Base-by-base conservation (phyloP, 1,139 yeast species). In the Sugiyamaella neomexicana region DNA sequence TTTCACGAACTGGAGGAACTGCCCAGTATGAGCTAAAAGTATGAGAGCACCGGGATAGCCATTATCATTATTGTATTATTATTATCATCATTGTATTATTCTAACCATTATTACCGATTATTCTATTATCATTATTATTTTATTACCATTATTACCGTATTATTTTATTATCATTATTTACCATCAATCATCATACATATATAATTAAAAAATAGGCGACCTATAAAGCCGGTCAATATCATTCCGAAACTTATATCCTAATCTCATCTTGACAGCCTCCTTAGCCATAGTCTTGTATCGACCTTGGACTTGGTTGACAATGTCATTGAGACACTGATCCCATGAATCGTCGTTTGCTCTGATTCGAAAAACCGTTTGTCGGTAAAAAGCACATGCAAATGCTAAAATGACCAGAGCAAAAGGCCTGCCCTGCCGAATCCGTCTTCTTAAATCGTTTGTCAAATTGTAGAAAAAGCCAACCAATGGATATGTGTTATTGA, bases 371-470 rank as follows among this genome's bases (percentile, higher is more conserved):
- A 48, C 44, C 17, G 46, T 47, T 23, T 27, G 43, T 15, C 52
- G 37, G 34, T 17, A 37, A 13, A 42, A 36, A 3, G 45, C 46
- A 25, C 55, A 17, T 17, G 47, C 25, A 17, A 52, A 40, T 9
- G 45, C 52, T 9, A 47, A 46, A 12, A 53, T 47, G n/a, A 53
- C 47, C 13, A 53, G 36, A 5, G 55, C 52, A 38, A 48, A 48
- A 5, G 55, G 52, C 20, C 53, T 50, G 12, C 43, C 39, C 32
- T 43, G 42, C 1, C 55, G 39, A 16, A 40, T 45, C 12, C 45
- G 32, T 15, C 41, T 27, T 25, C 38, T 40, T 8, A 23, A 52
- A 15, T 34, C 50, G 20, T 38, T 23, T 8, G 55, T 39, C 2
- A 46, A 15, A 15, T 48, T 43, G 27, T 46, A 41, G 29, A 52